phyloP scores from a whole-genome alignment of 192 early-diverging fungal species.

The Coemansia sp. region DNA sequence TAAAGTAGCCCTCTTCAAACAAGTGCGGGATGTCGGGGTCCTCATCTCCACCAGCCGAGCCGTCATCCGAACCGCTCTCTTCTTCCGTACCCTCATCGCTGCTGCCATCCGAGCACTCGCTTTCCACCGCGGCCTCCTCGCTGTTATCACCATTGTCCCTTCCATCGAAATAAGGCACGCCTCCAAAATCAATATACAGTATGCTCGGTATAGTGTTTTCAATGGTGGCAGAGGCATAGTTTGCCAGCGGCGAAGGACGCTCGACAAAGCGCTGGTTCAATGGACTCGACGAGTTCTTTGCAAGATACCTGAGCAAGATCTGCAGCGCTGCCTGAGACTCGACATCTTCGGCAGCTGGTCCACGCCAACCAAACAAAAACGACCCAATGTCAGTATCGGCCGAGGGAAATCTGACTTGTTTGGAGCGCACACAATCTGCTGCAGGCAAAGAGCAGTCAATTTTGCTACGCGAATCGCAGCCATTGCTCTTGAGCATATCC shows the following conservation, averaged over 20 bases:
- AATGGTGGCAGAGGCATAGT: slow-evolving; percentile 57
- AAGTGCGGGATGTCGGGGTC: slow-evolving; percentile 47
- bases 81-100: slow-evolving; percentile 11
- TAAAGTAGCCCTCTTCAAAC: slow-evolving; percentile 62
- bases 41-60: not conserved
- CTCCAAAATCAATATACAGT: slow-evolving; percentile 62
- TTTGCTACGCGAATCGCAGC: slow-evolving; percentile 18
- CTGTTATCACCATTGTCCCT: slow-evolving; percentile 24
- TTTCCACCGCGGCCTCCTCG: slow-evolving; percentile 16
- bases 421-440: not conserved
- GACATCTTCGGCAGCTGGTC: slow-evolving; percentile 62
- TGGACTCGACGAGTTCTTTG: slow-evolving; percentile 65
- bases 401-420: slow-evolving; percentile 53
- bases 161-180: slow-evolving; percentile 46
- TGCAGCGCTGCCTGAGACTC: slow-evolving; percentile 60
- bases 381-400: slow-evolving; percentile 63
- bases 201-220: slow-evolving; percentile 53
- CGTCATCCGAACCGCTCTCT: not conserved
- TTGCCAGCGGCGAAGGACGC: slow-evolving; percentile 58
- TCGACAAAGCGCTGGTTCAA: slow-evolving; percentile 78
- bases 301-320: slow-evolving; percentile 68
- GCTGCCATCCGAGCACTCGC: slow-evolving; percentile 10
- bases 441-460: slow-evolving; percentile 25
- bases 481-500: slow-evolving; percentile 19
- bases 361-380: slow-evolving; percentile 67